Percentiles rank a stretch among this genome's conserved stretches.
Conservation (phyloP, 495 filamentous ascomycete species). For the Hyaloscypha finlandica region DNA sequence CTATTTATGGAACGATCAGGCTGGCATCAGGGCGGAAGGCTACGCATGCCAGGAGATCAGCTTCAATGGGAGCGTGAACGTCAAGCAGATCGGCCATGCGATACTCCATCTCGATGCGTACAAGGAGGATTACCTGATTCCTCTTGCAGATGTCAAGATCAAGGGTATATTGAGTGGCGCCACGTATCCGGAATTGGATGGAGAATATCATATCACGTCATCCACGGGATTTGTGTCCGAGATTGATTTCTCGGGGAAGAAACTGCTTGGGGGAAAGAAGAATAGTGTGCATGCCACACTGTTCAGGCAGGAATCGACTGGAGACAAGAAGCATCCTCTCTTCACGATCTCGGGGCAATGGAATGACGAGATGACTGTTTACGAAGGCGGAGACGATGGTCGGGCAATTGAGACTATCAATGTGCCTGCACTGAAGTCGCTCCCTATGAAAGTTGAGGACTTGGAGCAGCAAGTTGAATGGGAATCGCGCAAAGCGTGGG, state of each 20-base stretch:
- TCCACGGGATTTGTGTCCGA: slow-evolving; percentile 87
- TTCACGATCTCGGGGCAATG: slow-evolving; percentile 91
- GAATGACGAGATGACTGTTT: slow-evolving; percentile 78
- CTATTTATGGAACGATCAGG: background rate
- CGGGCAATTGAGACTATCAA: background rate
- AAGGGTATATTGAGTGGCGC: slow-evolving; percentile 89
- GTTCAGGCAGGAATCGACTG: slow-evolving; percentile 36
- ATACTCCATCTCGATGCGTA: slow-evolving; percentile 69
- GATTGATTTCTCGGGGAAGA: slow-evolving; percentile 89
- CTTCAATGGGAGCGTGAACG: slow-evolving; percentile 86
- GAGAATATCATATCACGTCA: slow-evolving; percentile 76
- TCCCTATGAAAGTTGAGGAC: slow-evolving; percentile 62
- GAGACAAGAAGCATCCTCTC: slow-evolving; percentile 74
- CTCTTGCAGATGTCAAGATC: slow-evolving; percentile 85
- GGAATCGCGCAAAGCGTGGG: slow-evolving; percentile 88
- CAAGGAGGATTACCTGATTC: slow-evolving; percentile 81
- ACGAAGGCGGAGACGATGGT: slow-evolving; percentile 33
- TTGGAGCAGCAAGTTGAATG: slow-evolving; percentile 80
- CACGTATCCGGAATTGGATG: slow-evolving; percentile 88
- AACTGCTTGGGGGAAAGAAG: slow-evolving; percentile 92
- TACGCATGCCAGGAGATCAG: slow-evolving; percentile 96
- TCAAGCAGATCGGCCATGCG: slow-evolving; percentile 96
- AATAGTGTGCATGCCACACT: slow-evolving; percentile 51
- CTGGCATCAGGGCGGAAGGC: slow-evolving; percentile 53
- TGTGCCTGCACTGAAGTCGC: background rate